Base-by-base conservation (phyloP, 2,329 filamentous ascomycete genomes). In the Fusarium stilboides region DNA sequence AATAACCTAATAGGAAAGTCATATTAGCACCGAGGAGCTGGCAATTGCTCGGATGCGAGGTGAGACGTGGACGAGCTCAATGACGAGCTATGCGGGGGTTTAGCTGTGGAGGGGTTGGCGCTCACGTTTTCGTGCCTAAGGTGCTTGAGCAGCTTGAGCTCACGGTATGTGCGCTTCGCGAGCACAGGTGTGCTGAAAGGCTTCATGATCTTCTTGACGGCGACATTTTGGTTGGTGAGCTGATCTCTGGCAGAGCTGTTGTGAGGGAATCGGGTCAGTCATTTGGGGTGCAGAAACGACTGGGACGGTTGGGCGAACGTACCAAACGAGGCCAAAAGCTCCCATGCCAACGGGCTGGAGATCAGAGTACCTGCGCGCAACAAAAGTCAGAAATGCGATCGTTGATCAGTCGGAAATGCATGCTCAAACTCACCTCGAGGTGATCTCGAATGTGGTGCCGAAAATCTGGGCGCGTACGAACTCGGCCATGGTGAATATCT, bases 151-250 rank as follows among this genome's bases (percentile, higher is more conserved):
- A 99, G 88, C 86, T 98, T 99, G 79, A 99, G 85, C 82, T 99
- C 96, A 78, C 96, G 91, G 81, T 99, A 99, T 72, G 96, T 99
- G 79, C 96, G 89, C 86, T 99, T 99, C 62, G 96, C 96, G 47
- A 99, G 87, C 62, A 99, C 96, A 2, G 96, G 94, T n/a, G 96
- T 99, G 87, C 94, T 98, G 84, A 99, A 99, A 12, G 96, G 96
- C 86, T 98, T 99, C 95, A 99, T 98, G 79, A 99, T 99, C 89
- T 99, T 99, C 89, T 99, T 99, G 80, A 99, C 94, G 62, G 96
- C 96, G 66, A 99, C 96, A 82, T 94, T 94, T 82, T 98, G 94
- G 80, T 89, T 93, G 64, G 96, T 98, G 82, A 99, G 94, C 85
- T 98, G 94, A 81, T 99, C 96, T 83, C 94, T 95, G 61, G 96